Percentiles rank a stretch among this genome's conserved stretches.
phyloP scores from a whole-genome alignment of 106 monocot genomes.

The Dioscorea zingiberensis region DNA sequence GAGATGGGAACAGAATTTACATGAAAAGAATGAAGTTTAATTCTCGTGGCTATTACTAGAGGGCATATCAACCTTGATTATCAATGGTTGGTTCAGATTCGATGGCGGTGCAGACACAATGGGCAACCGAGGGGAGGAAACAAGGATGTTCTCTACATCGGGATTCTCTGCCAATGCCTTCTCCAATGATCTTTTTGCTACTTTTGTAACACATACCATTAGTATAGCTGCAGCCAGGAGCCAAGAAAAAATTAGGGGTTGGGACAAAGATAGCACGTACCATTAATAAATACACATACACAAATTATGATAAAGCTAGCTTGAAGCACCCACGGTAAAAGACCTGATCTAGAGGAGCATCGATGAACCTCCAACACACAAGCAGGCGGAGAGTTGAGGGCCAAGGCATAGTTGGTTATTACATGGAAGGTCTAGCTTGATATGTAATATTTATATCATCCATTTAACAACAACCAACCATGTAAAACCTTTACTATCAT shows the following conservation, averaged over 20 bases:
- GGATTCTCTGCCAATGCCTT: constrained; percentile 82
- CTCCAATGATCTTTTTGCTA: constrained; percentile 81
- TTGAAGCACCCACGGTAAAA: not conserved
- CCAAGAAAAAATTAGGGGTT: not conserved
- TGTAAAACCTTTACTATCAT: no score
- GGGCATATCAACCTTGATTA: constrained; percentile 76
- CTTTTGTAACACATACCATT: constrained; percentile 80
- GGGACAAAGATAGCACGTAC: not conserved
- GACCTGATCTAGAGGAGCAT: no score
- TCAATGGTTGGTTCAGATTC: constrained; percentile 54
- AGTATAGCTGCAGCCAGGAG: constrained; percentile 46
- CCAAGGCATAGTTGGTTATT: no score
- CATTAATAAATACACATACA: no score
- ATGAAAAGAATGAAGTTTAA: constrained; percentile 8
- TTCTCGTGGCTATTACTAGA: constrained; percentile 24
- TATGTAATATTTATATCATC: not conserved
- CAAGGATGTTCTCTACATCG: constrained; percentile 39
- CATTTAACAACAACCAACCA: no score
- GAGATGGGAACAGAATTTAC: not conserved
- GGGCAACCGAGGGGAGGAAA: constrained; percentile 44
- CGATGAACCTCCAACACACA: no score
- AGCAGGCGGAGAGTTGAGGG: no score
- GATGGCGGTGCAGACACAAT: not conserved
- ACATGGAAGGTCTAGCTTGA: not conserved
- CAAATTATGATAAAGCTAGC: no score